Evolutionary conservation across 805 yeast genomes (phyloP).

Genomic region (Komagataella mondaviorum): DNA sequence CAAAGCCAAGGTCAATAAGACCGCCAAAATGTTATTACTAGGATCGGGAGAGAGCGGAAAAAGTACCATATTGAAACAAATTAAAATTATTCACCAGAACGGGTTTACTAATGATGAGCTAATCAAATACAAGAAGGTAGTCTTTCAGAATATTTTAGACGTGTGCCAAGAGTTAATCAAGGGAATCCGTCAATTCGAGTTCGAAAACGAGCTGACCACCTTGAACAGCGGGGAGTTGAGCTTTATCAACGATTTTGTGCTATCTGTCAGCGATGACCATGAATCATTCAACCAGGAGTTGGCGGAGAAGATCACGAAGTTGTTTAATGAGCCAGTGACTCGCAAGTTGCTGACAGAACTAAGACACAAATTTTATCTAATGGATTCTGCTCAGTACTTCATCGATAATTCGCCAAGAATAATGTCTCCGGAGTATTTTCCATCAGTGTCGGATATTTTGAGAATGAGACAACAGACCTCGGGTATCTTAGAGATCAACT

Average conservation of each 20-base stretch:
- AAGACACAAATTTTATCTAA: constrained; percentile 61
- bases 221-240: constrained; percentile 25
- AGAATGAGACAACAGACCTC: constrained; percentile 87
- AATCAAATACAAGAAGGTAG: constrained; percentile 63
- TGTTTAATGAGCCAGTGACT: constrained; percentile 51
- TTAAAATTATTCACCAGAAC: constrained; percentile 63
- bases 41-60: constrained; percentile 89
- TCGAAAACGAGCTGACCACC: constrained; percentile 21
- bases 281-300: constrained; percentile 35
- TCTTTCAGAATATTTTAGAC: constrained; percentile 64
- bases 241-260: constrained; percentile 28
- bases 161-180: constrained; percentile 59
- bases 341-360: constrained; percentile 40
- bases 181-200: constrained; percentile 43
- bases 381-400: constrained; percentile 79
- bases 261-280: constrained; percentile 35
- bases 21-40: constrained; percentile 48
- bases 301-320: constrained; percentile 30
- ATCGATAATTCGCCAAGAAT: constrained; percentile 55
- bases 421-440: constrained; percentile 45
- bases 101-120: constrained; percentile 64
- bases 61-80: constrained; percentile 70
- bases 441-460: constrained; percentile 65
- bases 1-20: constrained; percentile 8
- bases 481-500: constrained; percentile 76